phyloP scores from a whole-genome alignment of 345 rosid species.

The Populus deltoides region DNA sequence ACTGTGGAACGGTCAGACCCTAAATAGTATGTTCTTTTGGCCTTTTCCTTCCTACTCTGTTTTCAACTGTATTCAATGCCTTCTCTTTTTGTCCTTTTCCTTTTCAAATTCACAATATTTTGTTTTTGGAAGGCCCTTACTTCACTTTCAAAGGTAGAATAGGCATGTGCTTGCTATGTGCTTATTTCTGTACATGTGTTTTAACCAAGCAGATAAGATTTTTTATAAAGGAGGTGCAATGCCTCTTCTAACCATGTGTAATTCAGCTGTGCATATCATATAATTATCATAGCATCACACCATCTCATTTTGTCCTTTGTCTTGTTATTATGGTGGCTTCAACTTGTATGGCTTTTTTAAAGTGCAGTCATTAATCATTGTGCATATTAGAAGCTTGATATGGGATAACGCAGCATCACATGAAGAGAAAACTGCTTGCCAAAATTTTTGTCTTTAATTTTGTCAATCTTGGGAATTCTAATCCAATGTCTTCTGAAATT shows the following conservation, averaged over 20 bases:
- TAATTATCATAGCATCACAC: too few relatives aligned
- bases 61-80: neutral
- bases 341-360: neutral
- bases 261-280: neutral
- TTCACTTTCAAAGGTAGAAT: neutral
- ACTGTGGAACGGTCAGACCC: slow-evolving; percentile 18
- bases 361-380: neutral
- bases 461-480: slow-evolving; percentile 2
- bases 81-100: neutral
- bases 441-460: neutral
- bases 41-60: neutral
- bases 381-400: neutral
- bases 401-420: neutral
- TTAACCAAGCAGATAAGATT: neutral
- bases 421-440: neutral
- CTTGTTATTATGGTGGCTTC: neutral
- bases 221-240: neutral
- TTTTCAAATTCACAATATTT: neutral
- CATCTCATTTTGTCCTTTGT: neutral
- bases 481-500: neutral
- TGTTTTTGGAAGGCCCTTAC: neutral
- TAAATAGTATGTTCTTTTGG: slow-evolving; percentile 12
- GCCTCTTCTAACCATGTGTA: neutral
- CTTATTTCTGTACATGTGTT: neutral
- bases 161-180: neutral